Percentiles rank a stretch among this genome's conserved stretches.
Evolutionary conservation across 768 basidiomycete species (phyloP).

Genomic region (Xerocomellus chrysenteron): DNA sequence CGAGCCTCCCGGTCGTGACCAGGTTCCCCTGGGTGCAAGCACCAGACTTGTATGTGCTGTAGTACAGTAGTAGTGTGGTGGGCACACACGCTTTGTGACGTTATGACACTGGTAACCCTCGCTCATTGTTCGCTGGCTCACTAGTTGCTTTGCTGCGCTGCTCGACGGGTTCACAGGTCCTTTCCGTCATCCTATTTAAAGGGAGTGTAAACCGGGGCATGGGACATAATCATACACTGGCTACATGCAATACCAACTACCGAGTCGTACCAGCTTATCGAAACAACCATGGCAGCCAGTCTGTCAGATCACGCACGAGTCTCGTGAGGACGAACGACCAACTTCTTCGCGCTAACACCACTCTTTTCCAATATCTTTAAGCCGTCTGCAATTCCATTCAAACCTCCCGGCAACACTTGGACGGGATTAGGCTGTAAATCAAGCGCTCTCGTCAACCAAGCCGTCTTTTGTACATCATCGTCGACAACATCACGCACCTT

Average conservation of each 20-base stretch:
- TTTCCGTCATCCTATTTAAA: background rate
- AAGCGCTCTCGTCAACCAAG: background rate
- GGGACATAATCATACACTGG: background rate
- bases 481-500: slow-evolving; percentile 6
- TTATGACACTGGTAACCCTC: too few relatives aligned
- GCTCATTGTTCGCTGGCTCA: too few relatives aligned
- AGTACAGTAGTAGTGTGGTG: too few relatives aligned
- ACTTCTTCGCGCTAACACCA: slow-evolving; percentile 39
- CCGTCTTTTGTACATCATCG: background rate
- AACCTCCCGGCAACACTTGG: slow-evolving; percentile 38
- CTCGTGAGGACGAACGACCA: slow-evolving; percentile 31
- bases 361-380: slow-evolving; percentile 29
- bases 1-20: too few relatives aligned
- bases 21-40: too few relatives aligned
- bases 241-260: background rate
- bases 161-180: background rate
- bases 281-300: background rate
- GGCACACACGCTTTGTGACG: too few relatives aligned
- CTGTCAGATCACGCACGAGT: background rate
- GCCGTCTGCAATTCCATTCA: slow-evolving; percentile 33
- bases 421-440: slow-evolving; percentile 34
- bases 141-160: too few relatives aligned
- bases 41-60: too few relatives aligned
- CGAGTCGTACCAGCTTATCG: background rate
- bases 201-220: background rate